Percentiles rank a stretch among this genome's conserved stretches.
Evolutionary conservation across 345 rosid species (phyloP).

Genomic region (rapeseed (Brassica napus)): DNA sequence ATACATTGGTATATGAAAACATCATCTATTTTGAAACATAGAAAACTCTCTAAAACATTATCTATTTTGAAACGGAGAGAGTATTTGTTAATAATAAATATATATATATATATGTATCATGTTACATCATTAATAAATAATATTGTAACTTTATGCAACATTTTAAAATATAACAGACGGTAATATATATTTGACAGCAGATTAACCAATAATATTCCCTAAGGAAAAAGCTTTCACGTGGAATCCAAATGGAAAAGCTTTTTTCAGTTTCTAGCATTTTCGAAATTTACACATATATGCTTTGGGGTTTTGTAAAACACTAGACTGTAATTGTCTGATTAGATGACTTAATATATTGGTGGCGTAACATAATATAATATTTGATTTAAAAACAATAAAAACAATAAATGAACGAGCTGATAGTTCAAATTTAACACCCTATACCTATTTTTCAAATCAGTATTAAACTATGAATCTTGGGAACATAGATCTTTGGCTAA

Average conservation of each 20-base stretch:
- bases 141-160: background rate
- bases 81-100: background rate
- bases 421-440: background rate
- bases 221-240: conserved; percentile 2
- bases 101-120: no score
- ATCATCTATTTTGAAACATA: no score
- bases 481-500: background rate
- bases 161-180: background rate
- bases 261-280: background rate
- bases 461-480: background rate
- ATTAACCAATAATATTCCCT: background rate
- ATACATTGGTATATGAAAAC: no score
- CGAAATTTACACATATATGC: background rate
- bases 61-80: no score
- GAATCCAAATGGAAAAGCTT: background rate
- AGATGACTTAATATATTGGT: background rate
- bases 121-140: background rate
- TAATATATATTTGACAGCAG: background rate
- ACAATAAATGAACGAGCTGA: background rate
- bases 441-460: no score
- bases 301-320: background rate
- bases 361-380: background rate
- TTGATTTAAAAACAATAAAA: background rate
- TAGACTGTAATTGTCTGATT: background rate
- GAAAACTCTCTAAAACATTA: no score